Conservation (phyloP, 164 flowering plant genomes). For the Vitis vinifera region ASM3070453v1 NC_081806.1:5428001-5428500, state of each 20-base stretch:
- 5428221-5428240: constrained; percentile 90
- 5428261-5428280: constrained; percentile 92
- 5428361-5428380: constrained; percentile 1
- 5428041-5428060: too few relatives aligned
- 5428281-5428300: constrained; percentile 98
- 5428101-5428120: too few relatives aligned
- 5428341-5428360: neutral
- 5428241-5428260: constrained; percentile 93
- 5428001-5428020: too few relatives aligned
- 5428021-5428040: too few relatives aligned
- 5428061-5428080: too few relatives aligned
- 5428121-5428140: too few relatives aligned
- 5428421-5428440: neutral
- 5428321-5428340: constrained; percentile 23
- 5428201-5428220: constrained; percentile 66
- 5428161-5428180: neutral
- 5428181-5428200: neutral
- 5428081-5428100: too few relatives aligned
- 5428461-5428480: too few relatives aligned
- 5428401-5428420: neutral
- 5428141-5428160: neutral
- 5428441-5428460: too few relatives aligned
- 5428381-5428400: too few relatives aligned
- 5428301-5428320: constrained; percentile 98
- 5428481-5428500: too few relatives aligned